Conservation (phyloP, 225 moss, liverwort and hornwort species). For the Physcomitrellopsis africana region DNA sequence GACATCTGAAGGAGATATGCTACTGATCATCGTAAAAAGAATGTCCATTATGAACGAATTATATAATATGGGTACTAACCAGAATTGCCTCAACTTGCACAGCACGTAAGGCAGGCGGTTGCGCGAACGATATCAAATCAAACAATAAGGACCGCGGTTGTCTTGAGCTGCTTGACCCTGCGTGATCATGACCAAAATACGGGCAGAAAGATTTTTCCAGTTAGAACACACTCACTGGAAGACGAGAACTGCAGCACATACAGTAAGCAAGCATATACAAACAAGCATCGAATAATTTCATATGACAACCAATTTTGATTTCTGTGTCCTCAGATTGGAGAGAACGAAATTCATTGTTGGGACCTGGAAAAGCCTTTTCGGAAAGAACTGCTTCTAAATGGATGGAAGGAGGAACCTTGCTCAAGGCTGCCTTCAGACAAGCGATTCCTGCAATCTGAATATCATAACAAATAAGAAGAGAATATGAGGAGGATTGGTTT, state of each 20-base stretch:
- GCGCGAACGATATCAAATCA: constrained; percentile 62
- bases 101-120: constrained; percentile 50
- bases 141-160: constrained; percentile 42
- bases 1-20: background rate
- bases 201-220: background rate
- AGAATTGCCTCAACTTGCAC: constrained; percentile 69
- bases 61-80: constrained; percentile 28
- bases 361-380: constrained; percentile 51
- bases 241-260: background rate
- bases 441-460: constrained; percentile 60
- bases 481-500: background rate
- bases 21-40: background rate
- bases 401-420: constrained; percentile 49
- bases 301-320: no score
- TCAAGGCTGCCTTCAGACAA: constrained; percentile 56
- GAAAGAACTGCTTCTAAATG: constrained; percentile 45
- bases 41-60: background rate
- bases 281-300: background rate
- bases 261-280: background rate
- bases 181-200: background rate
- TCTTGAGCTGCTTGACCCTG: constrained; percentile 18
- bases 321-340: no score
- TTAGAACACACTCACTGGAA: background rate
- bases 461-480: background rate
- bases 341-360: no score